Evolutionary conservation across 78 protist species (phyloP).

Genomic region (Planoprotostelium fungivorum): DNA sequence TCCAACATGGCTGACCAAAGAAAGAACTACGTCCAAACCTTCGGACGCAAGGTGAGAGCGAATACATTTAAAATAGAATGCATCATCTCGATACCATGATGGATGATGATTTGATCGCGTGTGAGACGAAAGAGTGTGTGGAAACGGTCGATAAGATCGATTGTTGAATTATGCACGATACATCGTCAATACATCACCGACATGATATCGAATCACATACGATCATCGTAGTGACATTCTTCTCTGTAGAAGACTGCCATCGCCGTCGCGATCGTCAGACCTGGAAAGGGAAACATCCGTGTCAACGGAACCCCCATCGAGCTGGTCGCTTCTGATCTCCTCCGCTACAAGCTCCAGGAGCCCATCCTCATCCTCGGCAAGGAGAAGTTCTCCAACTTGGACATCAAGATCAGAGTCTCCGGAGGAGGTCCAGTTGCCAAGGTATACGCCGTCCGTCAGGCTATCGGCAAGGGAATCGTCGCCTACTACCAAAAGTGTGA

Average conservation of each 20-base stretch:
- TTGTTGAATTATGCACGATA: no score
- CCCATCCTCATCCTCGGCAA: constrained; percentile 95
- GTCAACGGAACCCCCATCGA: constrained; percentile 97
- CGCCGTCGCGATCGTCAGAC: constrained; percentile 95
- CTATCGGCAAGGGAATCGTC: constrained; percentile 95
- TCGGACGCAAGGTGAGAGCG: constrained; percentile 54
- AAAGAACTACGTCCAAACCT: constrained; percentile 53
- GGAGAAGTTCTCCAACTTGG: constrained; percentile 83
- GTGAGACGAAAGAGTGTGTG: no score
- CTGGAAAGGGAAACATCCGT: constrained; percentile 92
- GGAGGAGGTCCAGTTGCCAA: constrained; percentile 95
- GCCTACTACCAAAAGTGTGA: constrained; percentile 98
- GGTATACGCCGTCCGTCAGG: constrained; percentile 93
- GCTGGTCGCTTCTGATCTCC: constrained; percentile 87
- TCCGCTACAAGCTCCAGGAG: constrained; percentile 95
- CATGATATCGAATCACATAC: no score
- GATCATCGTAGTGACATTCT: no score
- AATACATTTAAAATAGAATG: constrained; percentile 11
- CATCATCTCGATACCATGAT: no score
- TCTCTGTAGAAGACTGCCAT: constrained; percentile 97
- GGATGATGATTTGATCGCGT: no score
- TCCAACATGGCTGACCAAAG: constrained; percentile 4
- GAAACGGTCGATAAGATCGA: no score
- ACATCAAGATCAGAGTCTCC: constrained; percentile 96
- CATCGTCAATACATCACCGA: no score